These are phyloP conservation scores for Fusarium sp. DNA, from an alignment of 2,329 filamentous ascomycete species.

Conservation along the genomic window DNA sequence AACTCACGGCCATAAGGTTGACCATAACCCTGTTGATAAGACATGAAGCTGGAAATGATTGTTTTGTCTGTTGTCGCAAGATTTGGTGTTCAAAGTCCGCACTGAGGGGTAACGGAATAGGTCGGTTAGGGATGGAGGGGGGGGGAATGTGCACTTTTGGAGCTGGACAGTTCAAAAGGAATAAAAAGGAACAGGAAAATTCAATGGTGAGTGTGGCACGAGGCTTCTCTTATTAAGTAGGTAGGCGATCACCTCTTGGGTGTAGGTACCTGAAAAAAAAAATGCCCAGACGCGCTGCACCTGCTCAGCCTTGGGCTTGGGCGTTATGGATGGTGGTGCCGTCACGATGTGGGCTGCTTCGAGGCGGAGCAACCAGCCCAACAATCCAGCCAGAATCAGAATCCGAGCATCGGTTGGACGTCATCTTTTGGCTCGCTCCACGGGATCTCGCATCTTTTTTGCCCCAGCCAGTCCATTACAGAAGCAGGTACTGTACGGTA, in stretches of 20 bases:
- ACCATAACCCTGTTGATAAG: slow-evolving; percentile 49
- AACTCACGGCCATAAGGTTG: slow-evolving; percentile 50
- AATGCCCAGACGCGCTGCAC: slow-evolving; percentile 20
- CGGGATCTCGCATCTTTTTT: slow-evolving; percentile 1
- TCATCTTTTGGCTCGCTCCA: slow-evolving; percentile 23
- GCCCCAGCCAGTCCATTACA: neutral
- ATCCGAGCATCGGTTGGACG: slow-evolving; percentile 23
- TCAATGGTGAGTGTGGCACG: slow-evolving; percentile 11
- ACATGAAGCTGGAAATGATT: slow-evolving; percentile 45
- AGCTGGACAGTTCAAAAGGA: neutral
- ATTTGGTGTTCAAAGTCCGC: neutral
- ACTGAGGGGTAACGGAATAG: slow-evolving; percentile 15
- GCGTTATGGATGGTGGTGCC: slow-evolving; percentile 24
- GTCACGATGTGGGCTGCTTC: slow-evolving; percentile 29
- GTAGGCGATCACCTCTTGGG: neutral
- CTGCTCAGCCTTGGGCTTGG: slow-evolving; percentile 37
- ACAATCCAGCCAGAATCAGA: neutral
- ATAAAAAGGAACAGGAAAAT: slow-evolving; percentile 9
- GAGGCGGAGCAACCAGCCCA: slow-evolving; percentile 25
- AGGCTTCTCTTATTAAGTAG: slow-evolving; percentile 23
- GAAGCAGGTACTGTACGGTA: neutral
- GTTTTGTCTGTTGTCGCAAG: neutral
- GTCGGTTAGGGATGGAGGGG: slow-evolving; percentile 2
- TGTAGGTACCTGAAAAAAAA: neutral
- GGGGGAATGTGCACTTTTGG: slow-evolving; percentile 2